A percentile compares a stretch with the other conserved stretches of the same genome.
Conservation (phyloP, 2,329 filamentous ascomycete genomes). For the Cladobotryum mycophilum region DNA sequence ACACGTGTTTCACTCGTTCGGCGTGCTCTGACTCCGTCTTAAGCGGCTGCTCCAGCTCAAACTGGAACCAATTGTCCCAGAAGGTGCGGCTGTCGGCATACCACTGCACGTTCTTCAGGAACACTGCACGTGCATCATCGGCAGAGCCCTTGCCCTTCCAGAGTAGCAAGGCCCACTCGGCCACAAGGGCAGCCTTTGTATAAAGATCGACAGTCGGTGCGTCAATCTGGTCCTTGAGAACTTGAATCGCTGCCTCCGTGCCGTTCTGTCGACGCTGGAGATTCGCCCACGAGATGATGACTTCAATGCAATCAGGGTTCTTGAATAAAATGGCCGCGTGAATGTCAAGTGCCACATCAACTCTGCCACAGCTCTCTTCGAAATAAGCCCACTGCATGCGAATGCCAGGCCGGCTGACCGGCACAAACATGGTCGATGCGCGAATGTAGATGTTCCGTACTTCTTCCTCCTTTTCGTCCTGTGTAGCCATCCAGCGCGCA, state of each 20-base stretch:
- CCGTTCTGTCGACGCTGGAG: constrained; percentile 77
- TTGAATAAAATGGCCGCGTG: constrained; percentile 71
- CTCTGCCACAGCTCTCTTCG: constrained; percentile 75
- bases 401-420: constrained; percentile 76
- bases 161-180: constrained; percentile 78
- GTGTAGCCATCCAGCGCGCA: constrained; percentile 83
- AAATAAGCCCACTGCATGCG: constrained; percentile 91
- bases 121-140: constrained; percentile 77
- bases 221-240: constrained; percentile 77
- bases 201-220: constrained; percentile 64
- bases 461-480: constrained; percentile 78
- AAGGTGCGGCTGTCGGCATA: constrained; percentile 82
- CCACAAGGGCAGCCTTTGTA: constrained; percentile 79
- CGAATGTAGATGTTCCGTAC: constrained; percentile 87
- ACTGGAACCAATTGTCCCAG: constrained; percentile 83
- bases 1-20: constrained; percentile 71
- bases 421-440: constrained; percentile 77
- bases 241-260: constrained; percentile 74
- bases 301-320: constrained; percentile 78
- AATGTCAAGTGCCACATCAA: constrained; percentile 76
- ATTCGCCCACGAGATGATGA: constrained; percentile 82
- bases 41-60: constrained; percentile 80
- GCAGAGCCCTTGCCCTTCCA: constrained; percentile 82
- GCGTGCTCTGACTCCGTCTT: constrained; percentile 60
- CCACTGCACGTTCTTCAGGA: constrained; percentile 73